Evolutionary conservation across 768 basidiomycete genomes (phyloP), one percentile per base, ranked within the genome.

Genomic region (Chalciporus sphaerocephalus): DNA sequence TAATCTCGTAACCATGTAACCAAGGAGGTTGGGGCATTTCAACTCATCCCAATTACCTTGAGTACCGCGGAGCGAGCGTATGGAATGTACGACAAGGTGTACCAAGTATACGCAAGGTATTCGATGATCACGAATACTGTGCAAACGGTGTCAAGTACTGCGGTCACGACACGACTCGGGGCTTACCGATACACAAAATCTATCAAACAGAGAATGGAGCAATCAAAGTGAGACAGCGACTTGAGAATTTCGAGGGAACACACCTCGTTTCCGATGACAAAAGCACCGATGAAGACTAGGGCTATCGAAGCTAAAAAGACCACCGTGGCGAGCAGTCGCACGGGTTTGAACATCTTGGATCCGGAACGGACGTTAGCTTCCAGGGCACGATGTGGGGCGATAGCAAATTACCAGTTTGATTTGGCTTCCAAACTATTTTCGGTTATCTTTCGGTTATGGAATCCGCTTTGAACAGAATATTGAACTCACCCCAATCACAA

Each of bases 81-180:
- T 3, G 93, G 93, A 55, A 97, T 91, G 69, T 94, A 96, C 6
- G 84, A 86, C 23, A 88, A 68, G 40, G 78, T 81, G 64, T 87
- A 94, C 92, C 92, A 96, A 17, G 85, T 81, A 67, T 87, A 95
- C 6, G 92, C 93, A 46, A 95, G 74, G 66, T 89, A 95, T 65
- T 94, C 84, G 65, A 96, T 72, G 67, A 95, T 75, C 48, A 96
- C 93, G 64, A 96, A 90, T 47, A 92, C 89, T 90, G 67, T 12
- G 11, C 22, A 8, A 17, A 3, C 41, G 2, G 42, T 38, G 12
- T 39, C 8, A 49, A 34, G 17, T 16, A 21, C n/a, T 10, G 40
- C 22, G 27, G 32, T 16, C 21, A 21, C 7, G 38, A 37, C 18
- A 10, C 12, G 15, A 45, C 24, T 20, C 12, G 40, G 10, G 54